A percentile compares a stretch with the other conserved stretches of the same genome.
phyloP scores from a whole-genome alignment of 495 filamentous ascomycete genomes.

The Xylaria cubensis region DNA sequence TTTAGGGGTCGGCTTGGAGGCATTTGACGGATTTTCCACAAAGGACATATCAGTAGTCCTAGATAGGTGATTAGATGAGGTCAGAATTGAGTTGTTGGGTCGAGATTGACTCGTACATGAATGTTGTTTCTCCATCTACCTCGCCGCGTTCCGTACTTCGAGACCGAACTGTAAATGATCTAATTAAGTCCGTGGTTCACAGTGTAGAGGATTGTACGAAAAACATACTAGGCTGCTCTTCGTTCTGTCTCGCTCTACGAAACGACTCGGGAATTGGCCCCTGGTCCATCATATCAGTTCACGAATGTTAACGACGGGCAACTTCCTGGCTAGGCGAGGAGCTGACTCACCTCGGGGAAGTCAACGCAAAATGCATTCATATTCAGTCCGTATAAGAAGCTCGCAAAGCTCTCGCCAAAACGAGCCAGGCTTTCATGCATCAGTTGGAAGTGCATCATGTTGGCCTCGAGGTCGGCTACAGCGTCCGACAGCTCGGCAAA shows the following conservation, averaged over 20 bases:
- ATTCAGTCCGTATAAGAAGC: slow-evolving; percentile 93
- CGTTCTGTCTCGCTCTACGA: slow-evolving; percentile 62
- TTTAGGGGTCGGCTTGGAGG: slow-evolving; percentile 67
- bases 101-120: slow-evolving; percentile 67
- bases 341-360: slow-evolving; percentile 78
- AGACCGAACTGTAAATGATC: slow-evolving; percentile 29
- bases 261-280: slow-evolving; percentile 71
- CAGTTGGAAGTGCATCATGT: slow-evolving; percentile 95
- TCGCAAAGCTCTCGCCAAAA: slow-evolving; percentile 95
- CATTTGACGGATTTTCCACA: slow-evolving; percentile 81
- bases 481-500: slow-evolving; percentile 94
- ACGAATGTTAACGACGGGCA: neutral
- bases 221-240: slow-evolving; percentile 46
- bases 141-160: slow-evolving; percentile 42
- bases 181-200: neutral
- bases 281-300: slow-evolving; percentile 33
- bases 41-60: slow-evolving; percentile 97
- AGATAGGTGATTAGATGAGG: slow-evolving; percentile 37
- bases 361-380: slow-evolving; percentile 99
- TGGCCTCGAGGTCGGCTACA: slow-evolving; percentile 93
- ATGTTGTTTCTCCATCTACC: slow-evolving; percentile 75
- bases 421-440: slow-evolving; percentile 96
- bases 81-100: neutral
- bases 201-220: neutral
- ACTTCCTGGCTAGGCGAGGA: neutral